Conservation (phyloP, 2,329 filamentous ascomycete species). For the Aspergillus melleus region DNA sequence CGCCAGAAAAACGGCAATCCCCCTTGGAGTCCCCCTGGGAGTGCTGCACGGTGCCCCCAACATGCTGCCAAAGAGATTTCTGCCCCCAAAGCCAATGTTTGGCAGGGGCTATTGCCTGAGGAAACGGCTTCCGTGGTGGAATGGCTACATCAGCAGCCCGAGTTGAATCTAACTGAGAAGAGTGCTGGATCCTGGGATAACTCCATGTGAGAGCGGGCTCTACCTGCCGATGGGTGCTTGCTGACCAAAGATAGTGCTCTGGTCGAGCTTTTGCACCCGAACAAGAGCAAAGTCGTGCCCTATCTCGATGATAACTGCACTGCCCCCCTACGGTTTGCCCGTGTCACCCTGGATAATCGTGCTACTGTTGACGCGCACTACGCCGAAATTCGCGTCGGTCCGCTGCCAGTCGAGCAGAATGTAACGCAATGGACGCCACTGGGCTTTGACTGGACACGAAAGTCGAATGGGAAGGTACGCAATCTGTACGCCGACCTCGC, state of each 20-base stretch:
- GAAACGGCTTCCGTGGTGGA: neutral
- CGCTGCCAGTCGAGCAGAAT: constrained; percentile 7
- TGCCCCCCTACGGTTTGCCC: constrained; percentile 8
- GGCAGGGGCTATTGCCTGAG: neutral
- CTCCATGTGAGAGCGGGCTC: neutral
- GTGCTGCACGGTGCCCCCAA: neutral
- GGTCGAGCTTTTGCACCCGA: constrained; percentile 12
- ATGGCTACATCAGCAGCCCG: neutral
- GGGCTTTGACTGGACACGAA: constrained; percentile 13
- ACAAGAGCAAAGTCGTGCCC: constrained; percentile 10
- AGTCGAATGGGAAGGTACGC: constrained; percentile 12
- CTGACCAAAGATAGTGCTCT: constrained; percentile 9
- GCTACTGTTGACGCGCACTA: constrained; percentile 11
- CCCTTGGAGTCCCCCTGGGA: no score
- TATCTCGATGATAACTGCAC: constrained; percentile 7
- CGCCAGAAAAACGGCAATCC: neutral
- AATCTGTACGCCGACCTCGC: constrained; percentile 13
- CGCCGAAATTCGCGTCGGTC: constrained; percentile 13
- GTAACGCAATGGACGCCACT: constrained; percentile 7
- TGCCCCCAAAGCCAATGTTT: neutral
- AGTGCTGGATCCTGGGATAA: neutral
- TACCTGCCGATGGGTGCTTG: neutral
- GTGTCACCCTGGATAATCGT: constrained; percentile 12
- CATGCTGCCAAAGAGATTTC: neutral
- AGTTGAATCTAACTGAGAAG: neutral